Base-by-base conservation (phyloP, 768 basidiomycete genomes). In the Dioszegia crocea region DNA sequence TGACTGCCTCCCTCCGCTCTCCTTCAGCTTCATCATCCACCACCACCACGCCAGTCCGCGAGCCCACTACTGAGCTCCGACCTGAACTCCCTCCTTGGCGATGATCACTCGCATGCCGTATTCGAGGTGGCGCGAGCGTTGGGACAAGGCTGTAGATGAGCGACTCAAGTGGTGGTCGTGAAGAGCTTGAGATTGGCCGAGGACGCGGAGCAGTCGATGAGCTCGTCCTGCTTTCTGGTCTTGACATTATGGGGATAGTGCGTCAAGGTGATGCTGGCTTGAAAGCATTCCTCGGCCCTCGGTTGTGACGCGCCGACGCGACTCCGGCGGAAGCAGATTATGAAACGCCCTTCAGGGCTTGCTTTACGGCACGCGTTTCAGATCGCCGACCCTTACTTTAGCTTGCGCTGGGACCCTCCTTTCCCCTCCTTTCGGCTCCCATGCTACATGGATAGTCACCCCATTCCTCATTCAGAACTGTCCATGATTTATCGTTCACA, bases 131-230 rank as follows among this genome's bases (percentile, higher is more conserved):
- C 6, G 71, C 71, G 16, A 73, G 60, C 2, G 71, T 56, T 1
- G 71, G 71, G 16, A 73, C 59, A 40, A 65, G 57, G 5, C 68
- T 47, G 46, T 66, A 63, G 17, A 70, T 59, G 17, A 73, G 60
- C 14, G 62, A 65, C 43, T 73, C 71, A 29, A 73, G 67, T 10
- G 67, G 69, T 14, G 62, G 59, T 52, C 67, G 46, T 6, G 69
- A 60, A 11, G 70, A 61, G 3, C 29, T 21, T 9, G 54, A 40
- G n/a, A 60, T 46, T 8, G 66, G 57, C 31, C 50, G 53, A 10
- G 58, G 8, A 17, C 14, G 40, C 16, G 40, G 40, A 43, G 47
- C 47, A 23, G 47, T n/a, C 16, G 26, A 17, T 12, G 39, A 31
- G 49, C 47, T 50, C 8, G 48, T 19, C 30, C 57, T 38, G 36